Evolutionary conservation across 805 yeast genomes (phyloP).

Genomic region (Candida wancherniae): DNA sequence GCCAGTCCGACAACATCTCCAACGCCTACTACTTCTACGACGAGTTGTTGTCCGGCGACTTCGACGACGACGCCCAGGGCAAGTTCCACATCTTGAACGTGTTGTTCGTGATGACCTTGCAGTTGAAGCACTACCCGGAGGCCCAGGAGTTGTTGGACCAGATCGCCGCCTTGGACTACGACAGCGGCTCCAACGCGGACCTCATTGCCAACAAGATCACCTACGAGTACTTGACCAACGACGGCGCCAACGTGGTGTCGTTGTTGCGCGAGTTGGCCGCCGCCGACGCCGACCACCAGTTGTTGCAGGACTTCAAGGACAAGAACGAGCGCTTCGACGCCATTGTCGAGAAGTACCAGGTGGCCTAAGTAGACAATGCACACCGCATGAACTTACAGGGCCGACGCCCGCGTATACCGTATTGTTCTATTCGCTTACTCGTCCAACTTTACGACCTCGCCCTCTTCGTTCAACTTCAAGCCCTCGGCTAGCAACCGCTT

Average conservation of each 20-base stretch:
- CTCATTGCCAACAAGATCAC: constrained; percentile 64
- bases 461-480: constrained; percentile 31
- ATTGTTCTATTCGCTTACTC: constrained; percentile 7
- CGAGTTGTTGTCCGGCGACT: constrained; percentile 59
- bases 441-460: constrained; percentile 16
- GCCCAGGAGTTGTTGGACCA: constrained; percentile 55
- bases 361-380: constrained; percentile 2
- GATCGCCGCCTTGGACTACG: constrained; percentile 41
- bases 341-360: constrained; percentile 55
- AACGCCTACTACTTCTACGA: constrained; percentile 62
- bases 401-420: neutral
- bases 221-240: constrained; percentile 45
- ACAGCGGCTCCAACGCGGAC: constrained; percentile 29
- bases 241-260: constrained; percentile 40
- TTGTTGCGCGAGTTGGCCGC: constrained; percentile 43
- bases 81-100: constrained; percentile 43
- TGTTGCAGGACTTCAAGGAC: constrained; percentile 52
- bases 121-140: constrained; percentile 77
- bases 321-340: constrained; percentile 64
- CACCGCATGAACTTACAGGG: neutral
- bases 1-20: constrained; percentile 38
- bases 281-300: constrained; percentile 53
- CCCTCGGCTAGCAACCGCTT: constrained; percentile 61
- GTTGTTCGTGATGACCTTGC: constrained; percentile 70
- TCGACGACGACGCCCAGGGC: constrained; percentile 33